Evolutionary conservation across 768 basidiomycete species (phyloP), one percentile per base, ranked within the genome.

Genomic region (Sarcomyxa edulis): DNA sequence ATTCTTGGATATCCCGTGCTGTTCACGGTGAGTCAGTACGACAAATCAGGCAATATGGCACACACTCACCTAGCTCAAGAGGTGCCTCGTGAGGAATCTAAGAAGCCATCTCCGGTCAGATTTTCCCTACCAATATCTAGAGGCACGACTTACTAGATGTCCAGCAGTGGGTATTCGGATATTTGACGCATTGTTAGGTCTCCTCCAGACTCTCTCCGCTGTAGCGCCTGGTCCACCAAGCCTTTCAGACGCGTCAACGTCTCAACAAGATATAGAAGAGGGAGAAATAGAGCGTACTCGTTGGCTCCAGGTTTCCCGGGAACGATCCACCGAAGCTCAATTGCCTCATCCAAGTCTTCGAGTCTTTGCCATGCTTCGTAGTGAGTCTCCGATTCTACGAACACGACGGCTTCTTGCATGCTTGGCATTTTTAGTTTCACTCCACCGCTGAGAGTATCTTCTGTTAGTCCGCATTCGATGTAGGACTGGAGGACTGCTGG

Each of bases 371-470:
- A 74, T 7, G 61, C 67, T 37, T 72, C 70, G 30, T 60, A 65
- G 22, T 57, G 51, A 0, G 65, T 66, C 35, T 52, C 58, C 6
- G 49, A 52, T 37, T 82, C 81, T 0, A 66, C 58, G 54, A 85
- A 86, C 12, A 72, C 63, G 3, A 73, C 53, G 2, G 74, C 81
- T 58, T 90, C 88, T 48, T 78, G 79, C 5, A 84, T 45, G 2
- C 69, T 68, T 2, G 77, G 60, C 71, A 73, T 86, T 56, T 87
- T 89, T 27, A 91, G 72, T 29, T 54, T 65, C 7, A 78, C 68
- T 1, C 64, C 59, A 0, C 70, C 68, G 11, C 50, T 47, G 7
- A 50, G 52, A 3, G 48, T 31, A 15, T 56, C 48, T 32, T 63
- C 58, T 3, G 46, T 43, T 5, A 83, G 60, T 3, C 69, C 85